Conservation (phyloP, 2,329 filamentous ascomycete species). For the Epichloe uncinata region DNA sequence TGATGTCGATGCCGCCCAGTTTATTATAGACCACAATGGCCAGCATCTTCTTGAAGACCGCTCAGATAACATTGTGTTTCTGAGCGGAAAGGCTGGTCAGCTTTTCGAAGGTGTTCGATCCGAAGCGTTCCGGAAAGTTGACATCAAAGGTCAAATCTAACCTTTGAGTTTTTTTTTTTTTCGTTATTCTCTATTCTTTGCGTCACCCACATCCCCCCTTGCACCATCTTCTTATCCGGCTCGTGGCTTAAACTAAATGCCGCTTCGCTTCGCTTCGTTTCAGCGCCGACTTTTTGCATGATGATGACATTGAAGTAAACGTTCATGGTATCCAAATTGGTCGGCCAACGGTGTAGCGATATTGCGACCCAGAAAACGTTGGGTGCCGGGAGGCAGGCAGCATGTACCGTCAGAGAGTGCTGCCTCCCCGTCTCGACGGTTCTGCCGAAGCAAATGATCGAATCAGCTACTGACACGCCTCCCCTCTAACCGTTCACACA, state of each 20-base stretch:
- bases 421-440: neutral
- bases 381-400: neutral
- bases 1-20: conserved; percentile 79
- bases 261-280: neutral
- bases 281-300: conserved; percentile 1
- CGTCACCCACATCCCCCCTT: neutral
- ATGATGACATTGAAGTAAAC: neutral
- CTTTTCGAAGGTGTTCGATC: conserved; percentile 63
- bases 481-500: neutral
- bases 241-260: neutral
- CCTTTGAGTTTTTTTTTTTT: conserved; percentile 4
- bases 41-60: conserved; percentile 66
- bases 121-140: conserved; percentile 71
- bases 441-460: neutral
- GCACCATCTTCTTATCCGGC: neutral
- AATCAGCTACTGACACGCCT: neutral
- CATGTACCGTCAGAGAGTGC: neutral
- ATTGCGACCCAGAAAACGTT: neutral
- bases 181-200: neutral
- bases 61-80: conserved; percentile 57
- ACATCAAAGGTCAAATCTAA: conserved; percentile 96
- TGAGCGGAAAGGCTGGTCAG: conserved; percentile 57
- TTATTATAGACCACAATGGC: conserved; percentile 70
- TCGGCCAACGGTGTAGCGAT: neutral
- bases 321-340: neutral